Evolutionary conservation across 1,284 basidiomycete species (phyloP), one percentile per base, ranked within the genome.

Genomic region (Cronartium quercuum): DNA sequence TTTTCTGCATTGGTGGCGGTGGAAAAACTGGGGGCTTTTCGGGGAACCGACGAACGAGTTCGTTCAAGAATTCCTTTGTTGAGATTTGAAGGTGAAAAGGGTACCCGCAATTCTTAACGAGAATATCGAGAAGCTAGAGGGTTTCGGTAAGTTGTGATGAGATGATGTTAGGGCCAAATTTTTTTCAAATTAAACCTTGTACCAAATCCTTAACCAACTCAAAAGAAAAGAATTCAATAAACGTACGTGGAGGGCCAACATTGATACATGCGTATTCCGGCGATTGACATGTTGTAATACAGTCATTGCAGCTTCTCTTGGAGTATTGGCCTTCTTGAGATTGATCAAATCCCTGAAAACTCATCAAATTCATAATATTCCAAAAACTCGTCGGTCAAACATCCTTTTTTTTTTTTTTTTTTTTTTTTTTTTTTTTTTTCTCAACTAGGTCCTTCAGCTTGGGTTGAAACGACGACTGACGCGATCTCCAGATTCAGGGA

Each of bases 61-160:
- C 95, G 83, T 99, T 98, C 24, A 98, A 86, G 81, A 98, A 99
- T 81, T 98, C 96, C 82, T 99, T 98, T 34, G 96, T 98, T n/a
- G 91, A 87, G 79, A 98, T 91, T 82, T 98, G 95, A 34, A 99
- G 89, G 81, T 98, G 95, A 76, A 98, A 90, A 0, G 94, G 89
- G 83, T 98, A 98, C 79, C 95, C 95, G 81, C 94, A 97, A 65
- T 91, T 90, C 81, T 94, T 91, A 68, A 97, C 91, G 66, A 99
- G 88, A 13, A 92, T 94, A 82, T 97, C 93, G 77, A 99, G 88
- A 3, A 98, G 83, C 78, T 83, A 77, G 37, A 9, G 58, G 60
- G 9, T 62, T 37, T 38, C n/a, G 7, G 38, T 29, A 68, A 2
- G 51, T 41, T n/a, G 18, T 37, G 40, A 12, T n/a, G 13, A 7